Percentiles rank a stretch among this genome's conserved stretches.
Conservation (phyloP, 148 eudicot species). For the Rhododendron williamsianum region DNA sequence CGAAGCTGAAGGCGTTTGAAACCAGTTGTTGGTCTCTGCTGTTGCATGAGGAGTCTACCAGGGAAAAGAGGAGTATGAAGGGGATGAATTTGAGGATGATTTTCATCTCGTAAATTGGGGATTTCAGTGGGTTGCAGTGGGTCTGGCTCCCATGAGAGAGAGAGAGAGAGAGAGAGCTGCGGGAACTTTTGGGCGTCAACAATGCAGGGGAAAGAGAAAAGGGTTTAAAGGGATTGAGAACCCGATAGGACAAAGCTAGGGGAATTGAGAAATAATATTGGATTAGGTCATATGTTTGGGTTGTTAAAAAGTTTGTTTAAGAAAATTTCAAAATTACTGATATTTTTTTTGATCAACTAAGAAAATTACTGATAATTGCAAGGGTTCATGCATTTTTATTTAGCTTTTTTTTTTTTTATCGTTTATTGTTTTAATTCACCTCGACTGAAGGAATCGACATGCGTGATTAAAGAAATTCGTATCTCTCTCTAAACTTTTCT, state of each 20-base stretch:
- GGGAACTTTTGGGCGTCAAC: background rate
- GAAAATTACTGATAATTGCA: no score
- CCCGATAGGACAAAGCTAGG: background rate
- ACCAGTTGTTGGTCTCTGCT: constrained; percentile 33
- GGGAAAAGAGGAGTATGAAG: constrained; percentile 16
- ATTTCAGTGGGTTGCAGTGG: background rate
- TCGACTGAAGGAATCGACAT: no score
- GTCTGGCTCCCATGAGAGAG: background rate
- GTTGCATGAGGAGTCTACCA: constrained; percentile 23
- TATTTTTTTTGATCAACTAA: no score
- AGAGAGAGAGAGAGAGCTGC: background rate
- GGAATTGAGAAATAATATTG: background rate
- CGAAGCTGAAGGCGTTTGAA: constrained; percentile 60
- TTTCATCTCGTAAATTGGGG: constrained; percentile 3
- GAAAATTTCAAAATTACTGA: no score
- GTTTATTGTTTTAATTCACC: no score
- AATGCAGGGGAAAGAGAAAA: background rate
- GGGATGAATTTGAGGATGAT: constrained; percentile 23
- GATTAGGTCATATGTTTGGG: background rate
- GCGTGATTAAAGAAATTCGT: no score
- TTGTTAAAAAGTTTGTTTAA: background rate
- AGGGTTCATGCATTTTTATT: no score
- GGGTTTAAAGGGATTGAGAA: background rate
- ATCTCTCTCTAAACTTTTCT: no score
- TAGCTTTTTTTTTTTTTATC: no score